A percentile compares a stretch with the other conserved stretches of the same genome.
These are phyloP conservation scores for Nasturtium officinale DNA, from an alignment of 345 rosid genomes.

Conservation along the genomic window DNA sequence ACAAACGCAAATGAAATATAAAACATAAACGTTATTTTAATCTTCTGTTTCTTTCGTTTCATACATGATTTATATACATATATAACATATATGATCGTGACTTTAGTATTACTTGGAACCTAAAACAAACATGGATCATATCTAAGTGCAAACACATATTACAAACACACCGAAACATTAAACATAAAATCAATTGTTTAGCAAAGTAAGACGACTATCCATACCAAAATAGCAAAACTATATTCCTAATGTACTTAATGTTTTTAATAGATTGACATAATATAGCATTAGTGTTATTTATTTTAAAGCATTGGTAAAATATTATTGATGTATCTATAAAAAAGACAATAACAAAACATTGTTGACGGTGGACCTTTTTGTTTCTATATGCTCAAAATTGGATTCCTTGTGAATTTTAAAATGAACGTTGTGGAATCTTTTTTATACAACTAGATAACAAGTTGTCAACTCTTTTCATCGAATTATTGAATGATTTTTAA, in stretches of 20 bases:
- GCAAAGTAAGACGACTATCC: background rate
- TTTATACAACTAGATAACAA: constrained; percentile 39
- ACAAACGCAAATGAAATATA: background rate
- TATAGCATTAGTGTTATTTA: background rate
- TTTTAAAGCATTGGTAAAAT: background rate
- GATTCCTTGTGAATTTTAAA: constrained; percentile 6
- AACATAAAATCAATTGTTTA: background rate
- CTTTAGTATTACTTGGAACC: background rate
- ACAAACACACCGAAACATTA: background rate
- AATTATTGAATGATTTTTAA: constrained; percentile 28
- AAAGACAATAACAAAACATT: background rate
- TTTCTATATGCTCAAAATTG: constrained; percentile 22
- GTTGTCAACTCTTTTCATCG: constrained; percentile 39
- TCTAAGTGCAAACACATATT: background rate
- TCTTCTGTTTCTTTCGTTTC: background rate
- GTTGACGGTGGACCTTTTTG: constrained; percentile 20
- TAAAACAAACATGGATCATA: background rate
- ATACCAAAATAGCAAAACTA: constrained; percentile 14
- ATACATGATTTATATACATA: background rate
- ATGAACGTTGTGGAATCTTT: constrained; percentile 29
- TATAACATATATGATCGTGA: background rate
- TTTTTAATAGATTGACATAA: constrained; percentile 13
- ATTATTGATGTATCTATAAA: background rate
- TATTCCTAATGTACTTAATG: background rate
- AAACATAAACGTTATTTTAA: background rate